Evolutionary conservation across 2,329 filamentous ascomycete genomes (phyloP).

Genomic region (Phaeosphaeriaceae sp.): DNA sequence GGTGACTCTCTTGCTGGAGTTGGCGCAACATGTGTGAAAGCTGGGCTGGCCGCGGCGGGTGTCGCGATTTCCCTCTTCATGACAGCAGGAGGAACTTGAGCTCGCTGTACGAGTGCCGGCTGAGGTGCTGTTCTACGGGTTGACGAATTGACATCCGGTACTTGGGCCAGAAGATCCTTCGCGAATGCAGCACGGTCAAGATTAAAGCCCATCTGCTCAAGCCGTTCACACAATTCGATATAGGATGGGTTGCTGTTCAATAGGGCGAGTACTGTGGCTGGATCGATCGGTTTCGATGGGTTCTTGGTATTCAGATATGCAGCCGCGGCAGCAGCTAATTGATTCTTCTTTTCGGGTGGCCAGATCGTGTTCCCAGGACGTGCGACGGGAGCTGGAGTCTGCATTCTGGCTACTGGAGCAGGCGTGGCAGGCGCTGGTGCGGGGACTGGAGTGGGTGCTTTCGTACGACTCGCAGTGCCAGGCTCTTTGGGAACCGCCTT

Average conservation of each 20-base stretch:
- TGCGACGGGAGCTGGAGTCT: constrained; percentile 9
- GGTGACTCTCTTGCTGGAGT: constrained; percentile 18
- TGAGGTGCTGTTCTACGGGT: constrained; percentile 26
- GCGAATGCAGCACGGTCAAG: constrained; percentile 64
- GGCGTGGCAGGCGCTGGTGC: background rate
- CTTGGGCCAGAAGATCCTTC: constrained; percentile 56
- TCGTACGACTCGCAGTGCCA: constrained; percentile 6
- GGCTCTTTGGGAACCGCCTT: constrained; percentile 29
- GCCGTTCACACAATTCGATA: constrained; percentile 61
- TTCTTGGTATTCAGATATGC: constrained; percentile 58
- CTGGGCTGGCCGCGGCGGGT: constrained; percentile 23
- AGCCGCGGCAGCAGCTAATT: constrained; percentile 59
- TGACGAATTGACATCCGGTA: constrained; percentile 52
- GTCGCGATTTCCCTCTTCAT: constrained; percentile 27
- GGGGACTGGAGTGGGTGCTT: constrained; percentile 2
- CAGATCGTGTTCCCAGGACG: constrained; percentile 53
- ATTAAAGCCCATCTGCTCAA: constrained; percentile 59
- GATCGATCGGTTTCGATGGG: constrained; percentile 43
- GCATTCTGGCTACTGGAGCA: constrained; percentile 6
- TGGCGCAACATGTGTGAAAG: constrained; percentile 21
- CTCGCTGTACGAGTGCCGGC: constrained; percentile 14
- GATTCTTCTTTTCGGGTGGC: constrained; percentile 60
- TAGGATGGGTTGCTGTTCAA: constrained; percentile 65
- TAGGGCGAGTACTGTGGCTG: constrained; percentile 54
- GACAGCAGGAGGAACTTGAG: constrained; percentile 29